A percentile compares a stretch with the other conserved stretches of the same genome.
phyloP scores from a whole-genome alignment of 2,329 filamentous ascomycete species.

The Xylariaceae sp. region DNA sequence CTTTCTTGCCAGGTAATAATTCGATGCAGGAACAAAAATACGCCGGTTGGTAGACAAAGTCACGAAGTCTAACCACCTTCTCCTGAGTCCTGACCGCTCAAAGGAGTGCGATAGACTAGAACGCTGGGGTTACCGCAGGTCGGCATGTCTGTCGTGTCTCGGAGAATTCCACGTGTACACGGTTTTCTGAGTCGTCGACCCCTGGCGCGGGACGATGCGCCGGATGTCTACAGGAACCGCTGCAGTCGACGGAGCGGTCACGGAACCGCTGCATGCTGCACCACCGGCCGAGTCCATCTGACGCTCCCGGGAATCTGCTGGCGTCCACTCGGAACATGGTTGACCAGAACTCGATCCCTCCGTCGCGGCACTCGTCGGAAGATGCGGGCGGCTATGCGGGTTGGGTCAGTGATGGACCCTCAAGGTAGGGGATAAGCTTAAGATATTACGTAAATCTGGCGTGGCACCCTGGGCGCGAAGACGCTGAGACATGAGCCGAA shows the following conservation, averaged over 20 bases:
- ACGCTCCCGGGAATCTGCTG: not conserved
- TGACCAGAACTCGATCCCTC: not conserved
- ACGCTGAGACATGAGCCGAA: not conserved
- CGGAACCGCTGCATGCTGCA: not conserved
- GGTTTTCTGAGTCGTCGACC: conserved; percentile 3
- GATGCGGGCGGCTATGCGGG: no score
- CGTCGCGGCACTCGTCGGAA: no score
- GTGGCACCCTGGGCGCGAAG: not conserved
- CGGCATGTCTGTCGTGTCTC: conserved; percentile 14
- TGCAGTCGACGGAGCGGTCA: not conserved
- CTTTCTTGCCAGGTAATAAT: no score
- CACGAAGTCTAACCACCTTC: not conserved
- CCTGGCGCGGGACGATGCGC: conserved; percentile 1
- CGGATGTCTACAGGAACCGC: conserved; percentile 11
- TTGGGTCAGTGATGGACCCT: no score
- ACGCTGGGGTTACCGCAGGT: conserved; percentile 3
- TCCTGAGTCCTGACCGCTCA: not conserved
- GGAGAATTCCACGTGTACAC: conserved; percentile 18
- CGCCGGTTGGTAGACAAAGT: not conserved
- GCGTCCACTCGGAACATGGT: not conserved
- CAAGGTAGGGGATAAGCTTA: no score
- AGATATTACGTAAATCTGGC: not conserved
- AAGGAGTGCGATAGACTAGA: not conserved
- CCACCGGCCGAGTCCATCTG: not conserved
- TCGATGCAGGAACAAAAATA: not conserved